Evolutionary conservation across 1,139 yeast species (phyloP).

Genomic region (Pichia sp.): DNA sequence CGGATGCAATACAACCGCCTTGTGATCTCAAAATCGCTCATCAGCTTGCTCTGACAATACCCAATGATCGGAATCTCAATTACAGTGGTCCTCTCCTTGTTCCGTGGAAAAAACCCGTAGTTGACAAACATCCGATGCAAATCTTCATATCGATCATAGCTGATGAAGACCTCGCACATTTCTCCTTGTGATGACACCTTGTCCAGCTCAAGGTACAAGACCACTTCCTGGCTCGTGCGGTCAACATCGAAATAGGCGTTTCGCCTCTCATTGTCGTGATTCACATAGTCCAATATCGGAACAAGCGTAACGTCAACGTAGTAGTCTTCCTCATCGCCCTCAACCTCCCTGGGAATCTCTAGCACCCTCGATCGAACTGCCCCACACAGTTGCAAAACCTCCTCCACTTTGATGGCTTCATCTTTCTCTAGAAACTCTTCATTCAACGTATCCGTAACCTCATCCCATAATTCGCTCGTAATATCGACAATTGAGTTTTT

Average conservation of each 20-base stretch:
- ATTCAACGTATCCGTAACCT: conserved; percentile 20
- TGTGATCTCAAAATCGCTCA: conserved; percentile 13
- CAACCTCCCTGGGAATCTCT: conserved; percentile 50
- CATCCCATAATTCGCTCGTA: conserved; percentile 21
- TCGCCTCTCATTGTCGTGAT: conserved; percentile 43
- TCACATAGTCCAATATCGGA: conserved; percentile 64
- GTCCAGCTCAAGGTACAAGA: conserved; percentile 35
- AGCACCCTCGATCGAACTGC: conserved; percentile 56
- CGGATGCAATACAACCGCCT: conserved; percentile 25
- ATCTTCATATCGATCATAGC: conserved; percentile 47
- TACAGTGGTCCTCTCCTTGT: conserved; percentile 17
- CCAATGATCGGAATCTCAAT: conserved; percentile 32
- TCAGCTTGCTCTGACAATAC: conserved; percentile 13
- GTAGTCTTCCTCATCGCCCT: conserved; percentile 34
- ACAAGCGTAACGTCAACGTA: conserved; percentile 54
- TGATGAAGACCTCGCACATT: conserved; percentile 43
- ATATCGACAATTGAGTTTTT: conserved; percentile 15
- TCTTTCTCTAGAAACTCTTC: conserved; percentile 14
- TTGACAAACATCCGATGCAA: conserved; percentile 43
- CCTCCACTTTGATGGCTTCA: conserved; percentile 2
- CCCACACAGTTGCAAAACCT: conserved; percentile 39
- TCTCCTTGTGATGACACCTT: conserved; percentile 7
- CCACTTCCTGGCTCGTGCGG: conserved; percentile 41
- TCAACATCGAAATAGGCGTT: conserved; percentile 65
- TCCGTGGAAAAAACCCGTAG: conserved; percentile 58